These are phyloP conservation scores for Silybum marianum DNA, from an alignment of 129 eudicot genomes.

Conservation along the genomic window DNA sequence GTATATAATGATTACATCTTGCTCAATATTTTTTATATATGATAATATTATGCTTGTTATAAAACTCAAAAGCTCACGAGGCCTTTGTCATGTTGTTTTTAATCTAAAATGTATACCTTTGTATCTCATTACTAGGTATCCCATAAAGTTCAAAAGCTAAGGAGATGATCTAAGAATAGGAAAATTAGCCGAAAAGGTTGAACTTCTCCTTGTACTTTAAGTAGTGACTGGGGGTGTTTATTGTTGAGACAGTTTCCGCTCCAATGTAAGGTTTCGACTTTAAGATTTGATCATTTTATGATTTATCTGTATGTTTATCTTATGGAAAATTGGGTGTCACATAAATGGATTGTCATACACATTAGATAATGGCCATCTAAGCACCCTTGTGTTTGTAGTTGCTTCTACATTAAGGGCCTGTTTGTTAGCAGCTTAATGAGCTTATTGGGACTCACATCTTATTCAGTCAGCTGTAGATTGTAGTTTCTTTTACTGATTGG, in stretches of 20 bases:
- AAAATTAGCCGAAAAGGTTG: not conserved
- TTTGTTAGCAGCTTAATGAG: no score
- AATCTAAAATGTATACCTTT: not conserved
- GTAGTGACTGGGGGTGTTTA: not conserved
- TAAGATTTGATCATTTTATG: not conserved
- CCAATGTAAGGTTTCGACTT: not conserved
- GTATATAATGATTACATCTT: no score
- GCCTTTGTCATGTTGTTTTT: not conserved
- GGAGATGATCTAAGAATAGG: not conserved
- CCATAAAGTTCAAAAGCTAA: not conserved
- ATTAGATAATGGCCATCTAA: not conserved
- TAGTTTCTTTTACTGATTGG: not conserved
- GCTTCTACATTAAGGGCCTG: not conserved
- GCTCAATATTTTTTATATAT: not conserved
- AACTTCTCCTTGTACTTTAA: not conserved
- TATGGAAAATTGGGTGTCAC: not conserved
- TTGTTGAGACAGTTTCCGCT: not conserved
- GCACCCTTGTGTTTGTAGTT: not conserved
- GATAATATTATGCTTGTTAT: not conserved
- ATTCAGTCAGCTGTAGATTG: not conserved
- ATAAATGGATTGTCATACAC: not conserved
- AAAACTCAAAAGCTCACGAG: not conserved
- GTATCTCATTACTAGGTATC: not conserved
- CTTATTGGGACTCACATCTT: no score
- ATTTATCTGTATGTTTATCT: not conserved